phyloP scores from a whole-genome alignment of 805 yeast genomes.

The Komagataella mondaviorum region DNA sequence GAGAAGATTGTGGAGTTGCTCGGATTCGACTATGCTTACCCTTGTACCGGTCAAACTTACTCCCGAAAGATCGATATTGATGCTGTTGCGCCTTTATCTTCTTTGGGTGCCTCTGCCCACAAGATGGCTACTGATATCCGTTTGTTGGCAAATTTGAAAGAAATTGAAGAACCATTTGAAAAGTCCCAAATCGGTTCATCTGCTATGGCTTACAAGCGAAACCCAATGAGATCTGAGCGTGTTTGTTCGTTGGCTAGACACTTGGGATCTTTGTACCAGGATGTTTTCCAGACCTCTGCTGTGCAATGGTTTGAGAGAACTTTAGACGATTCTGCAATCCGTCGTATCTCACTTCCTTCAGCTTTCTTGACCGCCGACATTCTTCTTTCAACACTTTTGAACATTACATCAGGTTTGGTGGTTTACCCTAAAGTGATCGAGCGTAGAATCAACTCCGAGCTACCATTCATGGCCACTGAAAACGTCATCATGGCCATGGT shows the following conservation, averaged over 20 bases:
- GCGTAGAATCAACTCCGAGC: slow-evolving; percentile 86
- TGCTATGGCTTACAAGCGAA: slow-evolving; percentile 99
- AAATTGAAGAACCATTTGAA: slow-evolving; percentile 97
- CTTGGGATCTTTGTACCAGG: slow-evolving; percentile 79
- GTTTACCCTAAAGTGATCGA: slow-evolving; percentile 98
- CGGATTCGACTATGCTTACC: slow-evolving; percentile 92
- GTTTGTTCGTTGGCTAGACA: slow-evolving; percentile 98
- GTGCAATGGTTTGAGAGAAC: slow-evolving; percentile 99
- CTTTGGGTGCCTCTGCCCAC: slow-evolving; percentile 93
- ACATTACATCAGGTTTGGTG: slow-evolving; percentile 90
- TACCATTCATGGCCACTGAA: slow-evolving; percentile 99
- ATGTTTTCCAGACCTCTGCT: slow-evolving; percentile 92
- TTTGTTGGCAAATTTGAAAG: slow-evolving; percentile 91
- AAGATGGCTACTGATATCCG: slow-evolving; percentile 97
- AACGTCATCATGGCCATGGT: slow-evolving; percentile 99
- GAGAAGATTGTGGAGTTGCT: slow-evolving; percentile 83
- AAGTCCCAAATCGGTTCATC: slow-evolving; percentile 96
- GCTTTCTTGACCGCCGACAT: slow-evolving; percentile 96
- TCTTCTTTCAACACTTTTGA: slow-evolving; percentile 73
- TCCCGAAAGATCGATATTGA: slow-evolving; percentile 97
- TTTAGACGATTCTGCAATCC: slow-evolving; percentile 92
- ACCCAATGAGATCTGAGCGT: slow-evolving; percentile 98
- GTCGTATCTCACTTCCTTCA: slow-evolving; percentile 92
- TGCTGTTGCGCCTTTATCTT: slow-evolving; percentile 80
- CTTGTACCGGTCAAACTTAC: slow-evolving; percentile 98